Conservation (phyloP, 1,284 basidiomycete genomes). For the Dichomitus squalens region DNA sequence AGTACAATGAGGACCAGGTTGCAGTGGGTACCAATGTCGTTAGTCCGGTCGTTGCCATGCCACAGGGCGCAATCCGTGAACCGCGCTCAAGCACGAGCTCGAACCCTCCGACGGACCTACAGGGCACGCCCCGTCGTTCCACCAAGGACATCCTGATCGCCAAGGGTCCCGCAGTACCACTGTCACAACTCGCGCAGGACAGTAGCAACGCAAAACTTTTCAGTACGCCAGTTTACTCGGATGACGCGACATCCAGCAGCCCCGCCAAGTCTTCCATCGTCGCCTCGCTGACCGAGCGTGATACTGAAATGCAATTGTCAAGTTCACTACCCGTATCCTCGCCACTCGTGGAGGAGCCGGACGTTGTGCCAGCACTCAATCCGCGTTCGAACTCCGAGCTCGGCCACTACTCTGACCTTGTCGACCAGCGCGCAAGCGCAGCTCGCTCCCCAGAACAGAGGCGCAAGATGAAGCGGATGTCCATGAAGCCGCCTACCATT, state of each 20-base stretch:
- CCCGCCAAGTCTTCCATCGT: conserved; percentile 52
- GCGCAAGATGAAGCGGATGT: conserved; percentile 52
- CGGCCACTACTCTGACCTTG: conserved; percentile 70
- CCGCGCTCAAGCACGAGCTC: conserved; percentile 67
- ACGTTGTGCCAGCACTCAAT: conserved; percentile 39
- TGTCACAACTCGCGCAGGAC: conserved; percentile 60
- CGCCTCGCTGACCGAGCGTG: conserved; percentile 37
- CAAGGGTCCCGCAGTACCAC: conserved; percentile 58
- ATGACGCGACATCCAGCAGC: conserved; percentile 41
- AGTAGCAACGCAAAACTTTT: conserved; percentile 64
- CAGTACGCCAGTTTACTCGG: conserved; percentile 40
- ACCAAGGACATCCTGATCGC: conserved; percentile 62
- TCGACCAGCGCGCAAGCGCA: conserved; percentile 39
- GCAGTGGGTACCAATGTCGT: conserved; percentile 23
- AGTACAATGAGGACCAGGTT: conserved; percentile 64
- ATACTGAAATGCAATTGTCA: conserved; percentile 59
- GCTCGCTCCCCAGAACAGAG: conserved; percentile 56
- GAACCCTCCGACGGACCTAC: conserved; percentile 37
- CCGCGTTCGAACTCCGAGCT: conserved; percentile 76
- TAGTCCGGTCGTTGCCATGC: conserved; percentile 29
- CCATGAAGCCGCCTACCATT: conserved; percentile 54
- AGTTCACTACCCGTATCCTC: conserved; percentile 53
- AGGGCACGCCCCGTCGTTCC: conserved; percentile 37
- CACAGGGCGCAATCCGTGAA: conserved; percentile 5
- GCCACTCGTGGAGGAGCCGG: conserved; percentile 44